These are phyloP conservation scores for Rheum nobile DNA, from an alignment of 148 eudicot species.

Conservation along the genomic window DNA sequence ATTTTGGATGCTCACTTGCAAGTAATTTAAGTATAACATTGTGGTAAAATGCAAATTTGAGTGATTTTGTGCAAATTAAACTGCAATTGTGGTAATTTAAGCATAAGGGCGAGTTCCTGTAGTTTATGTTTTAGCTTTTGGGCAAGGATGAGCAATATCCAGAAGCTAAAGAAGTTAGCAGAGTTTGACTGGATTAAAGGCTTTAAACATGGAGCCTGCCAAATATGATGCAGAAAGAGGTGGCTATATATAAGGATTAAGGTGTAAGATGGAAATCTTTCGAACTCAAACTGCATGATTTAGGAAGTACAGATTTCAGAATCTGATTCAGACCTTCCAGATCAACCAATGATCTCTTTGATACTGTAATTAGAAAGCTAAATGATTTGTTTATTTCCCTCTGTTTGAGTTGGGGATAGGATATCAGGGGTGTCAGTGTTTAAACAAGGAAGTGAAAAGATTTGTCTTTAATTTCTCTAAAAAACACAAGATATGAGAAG, in stretches of 20 bases:
- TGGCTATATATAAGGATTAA: no score
- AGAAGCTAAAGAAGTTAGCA: not conserved
- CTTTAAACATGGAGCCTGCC: not conserved
- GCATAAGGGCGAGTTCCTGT: not conserved
- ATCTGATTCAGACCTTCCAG: not conserved
- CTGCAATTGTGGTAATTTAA: no score
- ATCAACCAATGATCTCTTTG: not conserved
- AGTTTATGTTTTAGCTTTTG: not conserved
- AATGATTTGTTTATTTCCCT: not conserved
- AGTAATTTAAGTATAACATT: no score
- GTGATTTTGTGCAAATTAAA: no score
- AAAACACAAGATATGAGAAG: not conserved
- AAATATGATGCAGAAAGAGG: not conserved
- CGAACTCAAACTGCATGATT: not conserved
- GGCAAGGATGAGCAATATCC: no score
- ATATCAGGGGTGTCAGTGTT: not conserved
- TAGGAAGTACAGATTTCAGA: not conserved
- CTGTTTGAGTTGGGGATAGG: not conserved
- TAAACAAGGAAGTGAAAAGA: not conserved
- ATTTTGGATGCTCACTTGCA: no score
- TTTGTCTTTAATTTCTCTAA: not conserved
- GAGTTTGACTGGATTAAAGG: constrained; percentile 8
- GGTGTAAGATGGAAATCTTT: not conserved
- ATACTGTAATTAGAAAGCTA: not conserved
- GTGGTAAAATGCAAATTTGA: no score